Percentiles rank a stretch among this genome's conserved stretches.
These are phyloP conservation scores for Picocystis salinarum DNA, from an alignment of 139 green algal species.

Conservation along the genomic window DNA sequence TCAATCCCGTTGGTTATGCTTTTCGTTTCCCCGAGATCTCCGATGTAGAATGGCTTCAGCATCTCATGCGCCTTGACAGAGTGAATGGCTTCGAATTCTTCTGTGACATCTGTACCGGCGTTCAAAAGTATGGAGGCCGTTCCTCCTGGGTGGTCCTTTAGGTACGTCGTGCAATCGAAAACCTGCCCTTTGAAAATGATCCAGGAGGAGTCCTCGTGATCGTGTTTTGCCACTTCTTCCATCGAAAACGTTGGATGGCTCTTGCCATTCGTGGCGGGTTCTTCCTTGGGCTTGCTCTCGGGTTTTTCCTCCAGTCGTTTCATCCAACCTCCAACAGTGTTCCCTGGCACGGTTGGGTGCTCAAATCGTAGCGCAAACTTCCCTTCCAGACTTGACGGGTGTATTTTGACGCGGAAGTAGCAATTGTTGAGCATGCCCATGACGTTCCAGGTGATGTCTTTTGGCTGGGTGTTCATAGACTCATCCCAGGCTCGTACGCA, in stretches of 20 bases:
- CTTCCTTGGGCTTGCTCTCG: neutral
- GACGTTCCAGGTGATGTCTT: slow-evolving; percentile 6
- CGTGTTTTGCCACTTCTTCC: slow-evolving; percentile 56
- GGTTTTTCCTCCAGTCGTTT: slow-evolving; percentile 13
- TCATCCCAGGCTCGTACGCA: slow-evolving; percentile 19
- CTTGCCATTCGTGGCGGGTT: slow-evolving; percentile 4
- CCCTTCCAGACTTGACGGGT: slow-evolving; percentile 4
- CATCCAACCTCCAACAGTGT: slow-evolving; percentile 38
- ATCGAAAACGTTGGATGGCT: slow-evolving; percentile 26
- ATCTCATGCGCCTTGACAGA: slow-evolving; percentile 13
- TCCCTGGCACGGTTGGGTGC: slow-evolving; percentile 49
- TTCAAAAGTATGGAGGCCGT: slow-evolving; percentile 29
- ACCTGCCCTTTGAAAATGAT: slow-evolving; percentile 74
- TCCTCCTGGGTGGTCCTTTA: slow-evolving; percentile 27
- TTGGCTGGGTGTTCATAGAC: slow-evolving; percentile 19
- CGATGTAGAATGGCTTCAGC: slow-evolving; percentile 24
- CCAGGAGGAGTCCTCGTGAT: slow-evolving; percentile 53
- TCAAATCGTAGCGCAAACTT: slow-evolving; percentile 45
- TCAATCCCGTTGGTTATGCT: slow-evolving; percentile 1
- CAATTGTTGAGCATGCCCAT: slow-evolving; percentile 99
- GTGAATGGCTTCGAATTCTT: slow-evolving; percentile 37
- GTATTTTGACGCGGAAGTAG: slow-evolving; percentile 35
- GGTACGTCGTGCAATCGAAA: slow-evolving; percentile 27
- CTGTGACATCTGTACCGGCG: slow-evolving; percentile 25
- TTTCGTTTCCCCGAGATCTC: slow-evolving; percentile 11